Percentiles rank a stretch among this genome's conserved stretches.
Evolutionary conservation across 352 stramenopile species (phyloP).

Genomic region (Phytophthora pistaciae): DNA sequence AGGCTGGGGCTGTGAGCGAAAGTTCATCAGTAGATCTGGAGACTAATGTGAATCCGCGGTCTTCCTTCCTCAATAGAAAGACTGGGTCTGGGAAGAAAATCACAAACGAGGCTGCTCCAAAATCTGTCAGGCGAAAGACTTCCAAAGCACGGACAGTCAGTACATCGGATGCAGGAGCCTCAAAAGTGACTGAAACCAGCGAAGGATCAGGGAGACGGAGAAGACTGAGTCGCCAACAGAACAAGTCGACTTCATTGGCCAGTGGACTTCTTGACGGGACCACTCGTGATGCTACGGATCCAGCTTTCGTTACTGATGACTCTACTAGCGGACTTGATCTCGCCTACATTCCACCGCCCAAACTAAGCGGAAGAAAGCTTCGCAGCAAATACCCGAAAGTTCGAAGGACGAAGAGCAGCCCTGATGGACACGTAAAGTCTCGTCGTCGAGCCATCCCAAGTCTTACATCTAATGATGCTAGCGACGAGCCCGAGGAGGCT

Average conservation of each 20-base stretch:
- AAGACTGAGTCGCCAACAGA: slow-evolving; percentile 28
- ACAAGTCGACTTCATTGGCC: slow-evolving; percentile 21
- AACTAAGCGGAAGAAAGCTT: slow-evolving; percentile 51
- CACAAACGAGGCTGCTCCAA: slow-evolving; percentile 16
- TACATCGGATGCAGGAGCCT: slow-evolving; percentile 19
- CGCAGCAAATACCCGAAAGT: slow-evolving; percentile 38
- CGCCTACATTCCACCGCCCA: slow-evolving; percentile 24
- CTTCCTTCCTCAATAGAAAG: slow-evolving; percentile 30
- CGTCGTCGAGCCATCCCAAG: slow-evolving; percentile 24
- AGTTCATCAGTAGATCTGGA: slow-evolving; percentile 16
- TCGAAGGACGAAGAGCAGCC: slow-evolving; percentile 32
- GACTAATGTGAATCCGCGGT: slow-evolving; percentile 13
- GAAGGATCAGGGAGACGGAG: slow-evolving; percentile 23
- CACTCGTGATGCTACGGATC: slow-evolving; percentile 13
- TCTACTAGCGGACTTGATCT: slow-evolving; percentile 23
- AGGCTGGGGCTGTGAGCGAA: slow-evolving; percentile 34
- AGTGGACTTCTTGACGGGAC: slow-evolving; percentile 16
- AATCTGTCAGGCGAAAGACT: slow-evolving; percentile 25
- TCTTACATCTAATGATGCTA: slow-evolving; percentile 8
- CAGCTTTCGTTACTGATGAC: slow-evolving; percentile 16
- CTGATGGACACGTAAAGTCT: slow-evolving; percentile 34
- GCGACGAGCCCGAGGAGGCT: slow-evolving; percentile 6
- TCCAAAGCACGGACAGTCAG: slow-evolving; percentile 23
- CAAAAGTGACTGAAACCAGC: slow-evolving; percentile 21
- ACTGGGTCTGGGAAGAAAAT: slow-evolving; percentile 27